Percentiles rank a stretch among this genome's conserved stretches.
Evolutionary conservation across 2,329 filamentous ascomycete species (phyloP).

Genomic region (Aureobasidium musti): DNA sequence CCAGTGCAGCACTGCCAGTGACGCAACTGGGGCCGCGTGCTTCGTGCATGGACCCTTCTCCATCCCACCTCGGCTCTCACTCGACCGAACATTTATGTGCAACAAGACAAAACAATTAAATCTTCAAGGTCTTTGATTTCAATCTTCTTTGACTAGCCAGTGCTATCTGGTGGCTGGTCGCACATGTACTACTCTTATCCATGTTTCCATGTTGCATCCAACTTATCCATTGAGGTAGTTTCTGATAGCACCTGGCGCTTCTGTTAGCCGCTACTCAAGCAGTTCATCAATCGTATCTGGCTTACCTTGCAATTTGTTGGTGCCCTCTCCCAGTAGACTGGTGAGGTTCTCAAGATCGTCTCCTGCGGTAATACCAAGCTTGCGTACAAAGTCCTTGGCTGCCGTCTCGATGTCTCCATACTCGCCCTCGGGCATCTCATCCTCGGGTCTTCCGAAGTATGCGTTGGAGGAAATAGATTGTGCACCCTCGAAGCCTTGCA

Average conservation of each 20-base stretch:
- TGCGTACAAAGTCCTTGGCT: slow-evolving; percentile 93
- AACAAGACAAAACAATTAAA: background rate
- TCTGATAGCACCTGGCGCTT: slow-evolving; percentile 37
- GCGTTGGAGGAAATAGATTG: slow-evolving; percentile 92
- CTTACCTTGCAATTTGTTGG: slow-evolving; percentile 73
- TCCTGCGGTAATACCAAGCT: slow-evolving; percentile 91
- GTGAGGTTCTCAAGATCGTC: slow-evolving; percentile 93
- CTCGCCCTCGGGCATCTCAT: slow-evolving; percentile 61
- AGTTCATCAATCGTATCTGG: too few relatives aligned
- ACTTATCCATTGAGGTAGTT: slow-evolving; percentile 41
- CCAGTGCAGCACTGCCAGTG: too few relatives aligned
- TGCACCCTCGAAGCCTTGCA: slow-evolving; percentile 92
- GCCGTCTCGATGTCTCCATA: slow-evolving; percentile 92
- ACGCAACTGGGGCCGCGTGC: slow-evolving; percentile 9
- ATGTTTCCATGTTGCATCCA: background rate
- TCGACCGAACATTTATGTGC: background rate
- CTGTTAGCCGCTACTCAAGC: background rate
- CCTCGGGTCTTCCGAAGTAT: slow-evolving; percentile 91
- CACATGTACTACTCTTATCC: background rate
- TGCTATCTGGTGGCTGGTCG: background rate
- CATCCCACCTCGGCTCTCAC: slow-evolving; percentile 8
- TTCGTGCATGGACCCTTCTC: slow-evolving; percentile 10
- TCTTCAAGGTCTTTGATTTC: background rate
- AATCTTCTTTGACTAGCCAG: background rate
- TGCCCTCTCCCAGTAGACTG: slow-evolving; percentile 80